Percentiles rank a stretch among this genome's conserved stretches.
Conservation (phyloP, 225 moss, liverwort and hornwort genomes). For the Polytrichum formosum region DNA sequence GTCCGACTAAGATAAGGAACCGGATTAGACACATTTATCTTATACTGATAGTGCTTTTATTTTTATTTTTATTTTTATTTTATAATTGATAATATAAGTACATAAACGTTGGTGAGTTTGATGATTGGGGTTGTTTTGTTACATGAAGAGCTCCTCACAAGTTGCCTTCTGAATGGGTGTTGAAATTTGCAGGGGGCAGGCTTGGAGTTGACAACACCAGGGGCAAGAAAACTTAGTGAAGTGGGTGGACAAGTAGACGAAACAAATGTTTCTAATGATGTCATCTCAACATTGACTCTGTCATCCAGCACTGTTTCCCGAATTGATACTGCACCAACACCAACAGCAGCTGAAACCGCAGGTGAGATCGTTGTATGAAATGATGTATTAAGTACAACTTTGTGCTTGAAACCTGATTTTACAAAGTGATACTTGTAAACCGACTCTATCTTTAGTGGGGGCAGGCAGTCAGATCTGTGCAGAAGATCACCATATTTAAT, state of each 20-base stretch:
- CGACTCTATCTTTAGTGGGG: neutral
- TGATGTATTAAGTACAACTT: neutral
- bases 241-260: slow-evolving; percentile 19
- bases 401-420: neutral
- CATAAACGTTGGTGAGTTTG: too few relatives aligned
- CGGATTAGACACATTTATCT: too few relatives aligned
- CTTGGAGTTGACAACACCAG: slow-evolving; percentile 47
- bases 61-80: too few relatives aligned
- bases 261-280: slow-evolving; percentile 20
- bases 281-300: slow-evolving; percentile 31
- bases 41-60: too few relatives aligned
- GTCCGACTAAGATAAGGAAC: too few relatives aligned
- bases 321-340: slow-evolving; percentile 6
- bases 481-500: neutral
- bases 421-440: neutral
- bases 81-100: too few relatives aligned
- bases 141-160: too few relatives aligned
- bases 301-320: slow-evolving; percentile 31
- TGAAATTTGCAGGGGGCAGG: slow-evolving; percentile 32
- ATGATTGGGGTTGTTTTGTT: too few relatives aligned
- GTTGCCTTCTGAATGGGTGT: too few relatives aligned
- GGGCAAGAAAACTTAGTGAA: slow-evolving; percentile 36
- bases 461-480: neutral
- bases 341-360: slow-evolving; percentile 24
- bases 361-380: neutral